Percentiles rank a stretch among this genome's conserved stretches.
phyloP scores from a whole-genome alignment of 192 early-diverging fungal genomes.

The Coemansia sp. region DNA sequence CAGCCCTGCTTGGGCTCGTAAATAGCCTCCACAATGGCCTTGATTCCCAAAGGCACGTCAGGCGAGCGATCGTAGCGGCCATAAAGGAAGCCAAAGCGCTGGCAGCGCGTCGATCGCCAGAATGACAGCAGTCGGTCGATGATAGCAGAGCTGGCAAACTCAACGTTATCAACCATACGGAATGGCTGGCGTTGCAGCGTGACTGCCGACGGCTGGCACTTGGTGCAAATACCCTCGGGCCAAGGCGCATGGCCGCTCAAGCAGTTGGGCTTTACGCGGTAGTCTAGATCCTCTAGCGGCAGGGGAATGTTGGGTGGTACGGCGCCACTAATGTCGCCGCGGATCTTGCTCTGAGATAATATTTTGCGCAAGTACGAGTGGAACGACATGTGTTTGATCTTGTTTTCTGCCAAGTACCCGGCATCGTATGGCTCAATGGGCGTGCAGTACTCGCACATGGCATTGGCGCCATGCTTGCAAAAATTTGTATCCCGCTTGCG shows the following conservation, averaged over 20 bases:
- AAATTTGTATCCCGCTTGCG: conserved; percentile 77
- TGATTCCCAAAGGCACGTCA: conserved; percentile 93
- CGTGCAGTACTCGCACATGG: conserved; percentile 54
- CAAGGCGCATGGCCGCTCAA: conserved; percentile 81
- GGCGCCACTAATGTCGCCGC: conserved; percentile 49
- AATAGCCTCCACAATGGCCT: conserved; percentile 92
- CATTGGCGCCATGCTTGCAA: conserved; percentile 57
- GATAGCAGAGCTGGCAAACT: conserved; percentile 79
- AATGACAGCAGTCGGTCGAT: conserved; percentile 86
- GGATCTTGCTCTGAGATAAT: conserved; percentile 67
- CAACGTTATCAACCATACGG: conserved; percentile 96
- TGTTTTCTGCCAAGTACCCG: conserved; percentile 83
- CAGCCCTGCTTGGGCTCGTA: conserved; percentile 91
- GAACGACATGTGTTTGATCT: conserved; percentile 98
- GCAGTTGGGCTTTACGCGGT: conserved; percentile 81
- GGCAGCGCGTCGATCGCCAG: conserved; percentile 85
- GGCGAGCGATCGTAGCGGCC: conserved; percentile 88
- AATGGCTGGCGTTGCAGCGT: conserved; percentile 88
- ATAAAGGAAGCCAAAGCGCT: conserved; percentile 94
- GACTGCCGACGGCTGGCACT: conserved; percentile 94
- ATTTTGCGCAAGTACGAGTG: conserved; percentile 86
- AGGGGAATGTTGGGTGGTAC: conserved; percentile 63
- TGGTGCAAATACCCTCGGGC: conserved; percentile 95
- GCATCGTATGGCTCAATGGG: conserved; percentile 81
- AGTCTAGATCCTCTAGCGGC: conserved; percentile 85